Evolutionary conservation across 139 green algal species (phyloP).

Genomic region (Diplosphaera chodatii): DNA sequence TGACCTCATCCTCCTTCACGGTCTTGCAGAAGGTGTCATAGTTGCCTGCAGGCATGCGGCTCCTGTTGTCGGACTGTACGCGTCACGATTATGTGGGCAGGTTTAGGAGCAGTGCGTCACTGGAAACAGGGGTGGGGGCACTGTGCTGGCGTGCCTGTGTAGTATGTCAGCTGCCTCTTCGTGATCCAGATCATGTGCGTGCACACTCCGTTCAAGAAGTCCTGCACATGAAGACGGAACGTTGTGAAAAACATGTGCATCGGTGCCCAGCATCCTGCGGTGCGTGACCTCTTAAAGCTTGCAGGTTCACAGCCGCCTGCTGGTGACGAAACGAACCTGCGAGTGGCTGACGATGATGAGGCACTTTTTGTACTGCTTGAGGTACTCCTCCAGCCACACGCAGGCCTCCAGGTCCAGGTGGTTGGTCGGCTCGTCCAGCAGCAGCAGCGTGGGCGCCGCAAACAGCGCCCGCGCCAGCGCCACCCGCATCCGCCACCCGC

Average conservation of each 20-base stretch:
- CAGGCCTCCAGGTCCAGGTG: constrained; percentile 55
- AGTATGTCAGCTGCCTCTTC: constrained; percentile 51
- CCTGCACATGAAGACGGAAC: too few relatives aligned
- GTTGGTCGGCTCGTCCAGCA: constrained; percentile 46
- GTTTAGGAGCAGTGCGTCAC: too few relatives aligned
- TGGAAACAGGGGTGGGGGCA: too few relatives aligned
- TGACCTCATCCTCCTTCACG: constrained; percentile 44
- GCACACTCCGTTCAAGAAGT: constrained; percentile 67
- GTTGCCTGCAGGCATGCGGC: too few relatives aligned
- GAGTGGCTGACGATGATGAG: constrained; percentile 26
- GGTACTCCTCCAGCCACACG: constrained; percentile 61
- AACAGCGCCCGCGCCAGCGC: constrained; percentile 58
- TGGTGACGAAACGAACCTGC: constrained; percentile 14
- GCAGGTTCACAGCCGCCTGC: too few relatives aligned
- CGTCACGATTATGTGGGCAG: too few relatives aligned
- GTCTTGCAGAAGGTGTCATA: constrained; percentile 51
- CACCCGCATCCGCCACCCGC: constrained; percentile 59
- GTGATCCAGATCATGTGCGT: constrained; percentile 61
- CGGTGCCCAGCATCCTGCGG: too few relatives aligned
- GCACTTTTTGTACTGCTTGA: constrained; percentile 33
- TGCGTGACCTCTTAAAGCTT: too few relatives aligned
- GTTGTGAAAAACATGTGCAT: too few relatives aligned
- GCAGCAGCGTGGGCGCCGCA: constrained; percentile 39
- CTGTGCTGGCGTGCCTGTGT: constrained; percentile 29
- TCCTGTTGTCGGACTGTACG: too few relatives aligned